Evolutionary conservation across 345 rosid species (phyloP).

Genomic region (Lepidium aucheri): DNA sequence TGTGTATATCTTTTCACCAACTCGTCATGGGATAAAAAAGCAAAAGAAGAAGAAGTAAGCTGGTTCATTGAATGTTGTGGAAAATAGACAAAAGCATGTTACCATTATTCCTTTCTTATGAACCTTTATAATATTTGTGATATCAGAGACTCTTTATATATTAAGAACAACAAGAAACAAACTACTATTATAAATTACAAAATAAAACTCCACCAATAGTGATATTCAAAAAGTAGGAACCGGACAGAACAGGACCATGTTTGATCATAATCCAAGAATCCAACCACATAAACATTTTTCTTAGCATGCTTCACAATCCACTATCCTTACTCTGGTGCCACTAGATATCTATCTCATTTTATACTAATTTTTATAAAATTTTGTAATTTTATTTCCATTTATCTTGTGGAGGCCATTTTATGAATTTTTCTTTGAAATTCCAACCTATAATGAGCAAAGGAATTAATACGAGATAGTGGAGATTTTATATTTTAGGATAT

Average conservation of each 20-base stretch:
- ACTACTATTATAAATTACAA: not conserved
- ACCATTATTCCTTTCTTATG: not conserved
- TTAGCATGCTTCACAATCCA: not conserved
- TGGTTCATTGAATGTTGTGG: slow-evolving; percentile 6
- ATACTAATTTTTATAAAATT: not conserved
- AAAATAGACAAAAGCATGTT: slow-evolving; percentile 2
- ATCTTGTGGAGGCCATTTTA: not conserved
- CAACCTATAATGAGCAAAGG: not conserved
- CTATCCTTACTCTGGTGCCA: slow-evolving; percentile 13
- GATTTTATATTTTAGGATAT: not conserved
- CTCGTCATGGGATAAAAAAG: not conserved
- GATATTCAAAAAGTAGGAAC: not conserved
- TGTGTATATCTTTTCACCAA: not conserved
- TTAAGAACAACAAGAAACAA: not conserved
- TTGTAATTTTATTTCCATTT: not conserved
- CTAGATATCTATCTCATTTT: not conserved
- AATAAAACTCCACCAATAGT: not conserved
- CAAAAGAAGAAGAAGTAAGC: not conserved
- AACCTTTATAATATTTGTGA: not conserved
- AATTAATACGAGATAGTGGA: not conserved
- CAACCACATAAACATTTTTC: not conserved
- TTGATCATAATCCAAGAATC: not conserved
- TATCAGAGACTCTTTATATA: not conserved
- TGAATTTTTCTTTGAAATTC: not conserved
- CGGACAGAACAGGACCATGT: slow-evolving; percentile 8